Percentiles rank a stretch among this genome's conserved stretches.
Evolutionary conservation across 116 monocot species (phyloP).

Genomic region (Cymodocea nodosa): DNA sequence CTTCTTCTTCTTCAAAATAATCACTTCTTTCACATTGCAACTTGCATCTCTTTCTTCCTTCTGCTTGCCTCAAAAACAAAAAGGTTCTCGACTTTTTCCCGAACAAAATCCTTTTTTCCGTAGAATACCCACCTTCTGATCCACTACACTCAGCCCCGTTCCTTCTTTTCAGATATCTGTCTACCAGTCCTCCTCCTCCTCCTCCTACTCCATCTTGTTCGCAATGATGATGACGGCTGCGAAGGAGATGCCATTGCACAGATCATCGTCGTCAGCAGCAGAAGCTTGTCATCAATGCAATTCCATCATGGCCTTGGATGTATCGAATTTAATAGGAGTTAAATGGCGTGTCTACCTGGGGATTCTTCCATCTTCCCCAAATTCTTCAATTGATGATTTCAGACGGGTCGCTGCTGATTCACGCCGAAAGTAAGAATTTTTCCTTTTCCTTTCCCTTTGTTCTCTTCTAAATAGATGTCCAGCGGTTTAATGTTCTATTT

Average conservation of each 20-base stretch:
- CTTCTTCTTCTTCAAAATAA: not conserved
- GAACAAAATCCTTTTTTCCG: not conserved
- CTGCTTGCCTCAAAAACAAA: not conserved
- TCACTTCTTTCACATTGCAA: no score
- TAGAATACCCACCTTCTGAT: not conserved
- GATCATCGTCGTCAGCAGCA: not conserved
- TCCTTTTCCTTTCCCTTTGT: not conserved
- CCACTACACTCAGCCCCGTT: not conserved
- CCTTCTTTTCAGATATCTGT: not conserved
- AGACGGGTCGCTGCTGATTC: constrained; percentile 73
- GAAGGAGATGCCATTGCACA: not conserved
- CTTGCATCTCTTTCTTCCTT: not conserved
- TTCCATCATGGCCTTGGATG: constrained; percentile 10
- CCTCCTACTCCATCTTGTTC: not conserved
- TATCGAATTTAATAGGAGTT: constrained; percentile 54
- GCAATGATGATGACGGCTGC: not conserved
- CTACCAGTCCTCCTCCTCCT: not conserved
- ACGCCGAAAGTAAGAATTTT: constrained; percentile 51
- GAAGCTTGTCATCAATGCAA: not conserved
- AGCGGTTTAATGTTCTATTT: not conserved
- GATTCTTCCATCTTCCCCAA: constrained; percentile 52
- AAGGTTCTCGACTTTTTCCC: no score
- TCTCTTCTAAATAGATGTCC: not conserved
- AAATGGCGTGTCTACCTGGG: constrained; percentile 71
- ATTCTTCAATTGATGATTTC: constrained; percentile 58